phyloP scores from a whole-genome alignment of 441 rosid genomes.

The Erodium trifolium region DNA sequence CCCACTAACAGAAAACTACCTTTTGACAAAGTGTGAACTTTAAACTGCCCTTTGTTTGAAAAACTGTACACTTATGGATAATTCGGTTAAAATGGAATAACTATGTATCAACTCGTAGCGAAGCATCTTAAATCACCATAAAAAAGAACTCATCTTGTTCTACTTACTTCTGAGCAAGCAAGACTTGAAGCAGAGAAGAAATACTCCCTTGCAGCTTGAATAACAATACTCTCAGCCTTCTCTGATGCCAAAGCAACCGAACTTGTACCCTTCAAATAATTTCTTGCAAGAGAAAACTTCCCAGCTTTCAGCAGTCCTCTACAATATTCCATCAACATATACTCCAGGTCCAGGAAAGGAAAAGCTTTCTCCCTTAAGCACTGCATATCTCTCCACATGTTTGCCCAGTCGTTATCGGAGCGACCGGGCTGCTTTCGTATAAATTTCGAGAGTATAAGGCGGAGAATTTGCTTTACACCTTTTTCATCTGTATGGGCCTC shows the following conservation, averaged over 20 bases:
- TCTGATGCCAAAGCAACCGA: constrained; percentile 71
- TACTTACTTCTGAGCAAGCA: constrained; percentile 75
- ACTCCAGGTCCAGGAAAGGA: constrained; percentile 83
- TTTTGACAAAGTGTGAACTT: too few relatives aligned
- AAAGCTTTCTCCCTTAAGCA: constrained; percentile 80
- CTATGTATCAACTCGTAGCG: constrained; percentile 5
- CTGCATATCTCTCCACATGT: constrained; percentile 96
- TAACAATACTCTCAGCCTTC: constrained; percentile 89
- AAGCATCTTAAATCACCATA: constrained; percentile 14
- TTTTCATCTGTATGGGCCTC: constrained; percentile 82
- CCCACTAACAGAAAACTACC: too few relatives aligned
- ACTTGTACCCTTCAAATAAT: constrained; percentile 86
- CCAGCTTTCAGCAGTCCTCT: constrained; percentile 96
- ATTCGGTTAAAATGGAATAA: neutral
- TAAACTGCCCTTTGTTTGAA: too few relatives aligned
- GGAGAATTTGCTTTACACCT: constrained; percentile 83
- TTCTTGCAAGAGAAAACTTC: constrained; percentile 93
- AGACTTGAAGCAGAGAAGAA: constrained; percentile 94
- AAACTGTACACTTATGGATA: too few relatives aligned
- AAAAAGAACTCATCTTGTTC: constrained; percentile 4
- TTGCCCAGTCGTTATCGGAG: constrained; percentile 97
- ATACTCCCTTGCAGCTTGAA: constrained; percentile 89
- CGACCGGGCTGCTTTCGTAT: constrained; percentile 72
- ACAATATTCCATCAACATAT: constrained; percentile 85
- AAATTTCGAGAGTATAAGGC: constrained; percentile 91